Evolutionary conservation across 2,329 filamentous ascomycete genomes (phyloP).

Genomic region (Sporothrix pallida): DNA sequence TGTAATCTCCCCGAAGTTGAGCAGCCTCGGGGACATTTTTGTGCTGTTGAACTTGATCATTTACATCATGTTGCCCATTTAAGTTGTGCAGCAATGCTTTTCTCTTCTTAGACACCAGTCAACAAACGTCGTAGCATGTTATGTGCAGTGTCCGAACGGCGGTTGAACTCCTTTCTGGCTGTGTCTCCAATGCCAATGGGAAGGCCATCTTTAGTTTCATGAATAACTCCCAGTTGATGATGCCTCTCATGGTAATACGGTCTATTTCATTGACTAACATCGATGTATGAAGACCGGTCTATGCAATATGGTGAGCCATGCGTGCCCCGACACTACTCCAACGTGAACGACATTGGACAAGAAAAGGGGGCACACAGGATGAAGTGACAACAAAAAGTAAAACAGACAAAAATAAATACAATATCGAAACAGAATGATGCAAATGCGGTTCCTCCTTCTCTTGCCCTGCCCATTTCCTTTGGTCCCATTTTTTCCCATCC

Average conservation of each 20-base stretch:
- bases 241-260: not conserved
- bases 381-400: slow-evolving; percentile 10
- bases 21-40: not conserved
- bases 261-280: not conserved
- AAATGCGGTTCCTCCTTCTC: slow-evolving; percentile 13
- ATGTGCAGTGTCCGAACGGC: not conserved
- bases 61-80: not conserved
- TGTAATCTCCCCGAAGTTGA: not conserved
- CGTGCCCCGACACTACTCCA: not conserved
- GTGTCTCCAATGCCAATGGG: not conserved
- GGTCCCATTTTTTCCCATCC: slow-evolving; percentile 1
- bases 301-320: not conserved
- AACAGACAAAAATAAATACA: slow-evolving; percentile 2
- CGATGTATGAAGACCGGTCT: not conserved
- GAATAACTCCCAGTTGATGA: not conserved
- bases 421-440: slow-evolving; percentile 15
- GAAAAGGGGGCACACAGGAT: not conserved
- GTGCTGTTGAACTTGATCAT: not conserved
- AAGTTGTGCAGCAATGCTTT: not conserved
- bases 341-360: not conserved
- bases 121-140: no score
- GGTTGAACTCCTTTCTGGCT: not conserved
- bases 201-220: not conserved
- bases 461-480: not conserved
- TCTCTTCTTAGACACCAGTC: not conserved